Conservation (phyloP, 306 rosid species). For the Vigna radiata region DNA sequence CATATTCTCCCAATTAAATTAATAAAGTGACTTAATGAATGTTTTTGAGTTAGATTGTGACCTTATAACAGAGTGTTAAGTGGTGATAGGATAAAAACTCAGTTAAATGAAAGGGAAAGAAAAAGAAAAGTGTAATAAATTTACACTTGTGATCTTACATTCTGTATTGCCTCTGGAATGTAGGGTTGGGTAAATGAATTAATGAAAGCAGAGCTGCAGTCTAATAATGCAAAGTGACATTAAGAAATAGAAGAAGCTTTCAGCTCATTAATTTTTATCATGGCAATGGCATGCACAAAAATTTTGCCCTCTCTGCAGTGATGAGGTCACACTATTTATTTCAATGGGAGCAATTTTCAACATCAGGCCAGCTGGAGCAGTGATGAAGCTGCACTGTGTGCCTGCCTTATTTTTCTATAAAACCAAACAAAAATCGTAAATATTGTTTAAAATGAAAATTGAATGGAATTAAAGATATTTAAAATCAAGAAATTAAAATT, state of each 20-base stretch:
- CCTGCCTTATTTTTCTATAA: neutral
- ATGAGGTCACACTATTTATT: neutral
- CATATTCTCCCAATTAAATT: no score
- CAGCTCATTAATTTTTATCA: neutral
- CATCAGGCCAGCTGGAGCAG: slow-evolving; percentile 8
- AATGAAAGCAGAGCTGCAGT: neutral
- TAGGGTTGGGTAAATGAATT: neutral
- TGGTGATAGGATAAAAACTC: neutral
- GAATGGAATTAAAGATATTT: no score
- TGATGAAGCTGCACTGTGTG: no score
- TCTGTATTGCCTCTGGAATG: neutral
- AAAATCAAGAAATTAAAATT: no score
- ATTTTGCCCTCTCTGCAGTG: neutral
- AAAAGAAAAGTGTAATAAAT: neutral
- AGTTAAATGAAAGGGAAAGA: neutral
- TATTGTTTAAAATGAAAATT: no score
- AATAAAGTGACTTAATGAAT: no score
- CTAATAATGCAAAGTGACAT: no score
- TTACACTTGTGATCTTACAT: neutral
- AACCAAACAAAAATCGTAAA: neutral
- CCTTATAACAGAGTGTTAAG: no score
- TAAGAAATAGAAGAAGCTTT: neutral
- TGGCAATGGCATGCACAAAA: neutral
- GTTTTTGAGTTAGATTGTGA: no score
- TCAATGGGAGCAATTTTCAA: neutral